Evolutionary conservation across 1,284 basidiomycete genomes (phyloP).

Genomic region (Flammula alnicola): DNA sequence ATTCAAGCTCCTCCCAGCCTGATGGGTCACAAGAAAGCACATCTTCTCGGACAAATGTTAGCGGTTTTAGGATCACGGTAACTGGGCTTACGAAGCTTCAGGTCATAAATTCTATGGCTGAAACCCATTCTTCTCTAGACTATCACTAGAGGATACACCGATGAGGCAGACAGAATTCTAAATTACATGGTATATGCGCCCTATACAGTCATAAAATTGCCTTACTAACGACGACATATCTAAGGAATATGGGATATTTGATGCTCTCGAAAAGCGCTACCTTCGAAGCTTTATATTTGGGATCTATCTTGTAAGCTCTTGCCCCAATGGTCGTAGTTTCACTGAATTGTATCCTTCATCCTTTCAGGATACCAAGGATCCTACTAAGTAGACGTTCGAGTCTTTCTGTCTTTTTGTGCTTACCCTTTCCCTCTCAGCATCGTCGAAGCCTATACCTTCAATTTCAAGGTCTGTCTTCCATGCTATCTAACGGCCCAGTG

Average conservation of each 20-base stretch:
- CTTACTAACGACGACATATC: slow-evolving; percentile 3
- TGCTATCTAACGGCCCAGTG: background rate
- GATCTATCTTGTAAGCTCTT: slow-evolving; percentile 70
- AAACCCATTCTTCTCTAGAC: slow-evolving; percentile 48
- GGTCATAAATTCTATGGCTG: no score
- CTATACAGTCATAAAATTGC: slow-evolving; percentile 8
- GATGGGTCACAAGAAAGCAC: slow-evolving; percentile 36
- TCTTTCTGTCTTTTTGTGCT: slow-evolving; percentile 16
- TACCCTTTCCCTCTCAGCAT: slow-evolving; percentile 52
- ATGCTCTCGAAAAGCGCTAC: slow-evolving; percentile 78
- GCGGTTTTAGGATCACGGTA: slow-evolving; percentile 60
- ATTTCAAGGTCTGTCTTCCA: slow-evolving; percentile 60
- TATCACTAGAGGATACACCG: slow-evolving; percentile 73
- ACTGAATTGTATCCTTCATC: slow-evolving; percentile 1
- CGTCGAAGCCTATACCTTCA: slow-evolving; percentile 82
- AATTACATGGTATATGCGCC: slow-evolving; percentile 66
- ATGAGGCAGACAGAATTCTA: slow-evolving; percentile 78
- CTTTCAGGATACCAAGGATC: slow-evolving; percentile 72
- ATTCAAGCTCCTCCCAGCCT: slow-evolving; percentile 41
- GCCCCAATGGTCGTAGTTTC: background rate
- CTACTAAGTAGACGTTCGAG: slow-evolving; percentile 64
- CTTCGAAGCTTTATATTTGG: slow-evolving; percentile 81
- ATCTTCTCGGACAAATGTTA: slow-evolving; percentile 46
- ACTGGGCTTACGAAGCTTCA: background rate
- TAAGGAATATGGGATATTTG: slow-evolving; percentile 81